Evolutionary conservation across 352 stramenopile species (phyloP), one percentile per base, ranked within the genome.

Genomic region (Pythium insidiosum): DNA sequence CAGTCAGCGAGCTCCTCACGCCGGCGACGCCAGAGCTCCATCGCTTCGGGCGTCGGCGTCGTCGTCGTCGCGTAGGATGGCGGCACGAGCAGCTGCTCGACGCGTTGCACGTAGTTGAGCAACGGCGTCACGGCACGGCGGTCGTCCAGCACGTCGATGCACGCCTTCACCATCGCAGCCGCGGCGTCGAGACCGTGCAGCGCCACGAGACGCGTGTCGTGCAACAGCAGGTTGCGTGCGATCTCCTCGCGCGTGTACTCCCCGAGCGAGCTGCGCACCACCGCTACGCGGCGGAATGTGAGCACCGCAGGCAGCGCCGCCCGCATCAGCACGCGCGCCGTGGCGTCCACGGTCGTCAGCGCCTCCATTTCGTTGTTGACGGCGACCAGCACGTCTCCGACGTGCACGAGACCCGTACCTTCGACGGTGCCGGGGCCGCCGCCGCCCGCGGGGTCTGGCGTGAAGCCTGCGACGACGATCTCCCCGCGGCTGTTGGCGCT

Each of bases 211-310:
- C 52, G 44, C 53, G 50, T 78, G 12, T 67, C 59, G 18, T 67
- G 57, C 19, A 84, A 42, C 34, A 50, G 16, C n/a, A 86, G 45
- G 42, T 86, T 68, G 5, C 66, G 71, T 36, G 52, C 53, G 49
- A 86, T 78, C 20, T 88, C 55, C 2, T 68, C 57, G 6, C 50
- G 34, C 0, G 61, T 67, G 61, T 88, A 88, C 37, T 88, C 73
- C 5, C 73, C 71, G 0, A 88, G 56, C 33, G 61, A 71, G 13
- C 45, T 34, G 38, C 80, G 80, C 23, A 55, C 45, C 11, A 67
- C 58, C 7, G 64, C 23, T 11, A 71, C 40, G 15, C 71, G 67
- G 25, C 69, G 66, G 35, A 88, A 88, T 20, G 62, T 79, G 33
- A 88, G 58, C 33, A 67, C 50, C 12, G 52, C 57, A 1, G 76